Percentiles rank a stretch among this genome's conserved stretches.
Evolutionary conservation across 2,329 filamentous ascomycete genomes (phyloP).

Genomic region (Simplicillium sp.): DNA sequence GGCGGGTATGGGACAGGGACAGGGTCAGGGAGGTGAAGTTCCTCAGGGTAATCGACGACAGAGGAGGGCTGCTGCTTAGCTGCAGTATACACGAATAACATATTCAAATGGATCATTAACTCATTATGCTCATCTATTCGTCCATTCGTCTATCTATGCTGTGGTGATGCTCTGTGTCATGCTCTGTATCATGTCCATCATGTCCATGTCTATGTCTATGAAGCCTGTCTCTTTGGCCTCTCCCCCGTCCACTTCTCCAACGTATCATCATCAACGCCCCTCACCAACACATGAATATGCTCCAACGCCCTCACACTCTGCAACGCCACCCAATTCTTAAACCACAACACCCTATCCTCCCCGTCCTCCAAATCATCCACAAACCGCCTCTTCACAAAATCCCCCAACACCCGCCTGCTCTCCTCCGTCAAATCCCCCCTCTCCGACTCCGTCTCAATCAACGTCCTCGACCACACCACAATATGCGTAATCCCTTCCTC

Average conservation of each 20-base stretch:
- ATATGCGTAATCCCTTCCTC: conserved; percentile 61
- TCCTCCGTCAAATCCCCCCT: conserved; percentile 65
- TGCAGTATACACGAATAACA: no score
- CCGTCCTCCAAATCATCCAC: conserved; percentile 43
- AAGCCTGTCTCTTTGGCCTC: conserved; percentile 25
- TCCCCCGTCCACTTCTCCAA: conserved; percentile 45
- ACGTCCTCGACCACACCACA: conserved; percentile 85
- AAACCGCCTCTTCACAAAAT: conserved; percentile 65
- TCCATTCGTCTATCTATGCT: no score
- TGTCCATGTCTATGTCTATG: conserved; percentile 2
- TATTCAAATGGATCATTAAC: neutral
- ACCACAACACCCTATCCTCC: conserved; percentile 61
- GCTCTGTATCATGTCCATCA: no score
- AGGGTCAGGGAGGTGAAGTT: conserved; percentile 18
- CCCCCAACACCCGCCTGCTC: conserved; percentile 53
- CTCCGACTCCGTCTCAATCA: conserved; percentile 59
- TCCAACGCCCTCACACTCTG: conserved; percentile 84
- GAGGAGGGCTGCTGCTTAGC: conserved; percentile 38
- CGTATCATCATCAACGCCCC: conserved; percentile 39
- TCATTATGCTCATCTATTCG: no score
- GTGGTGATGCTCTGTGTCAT: no score
- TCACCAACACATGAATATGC: conserved; percentile 74
- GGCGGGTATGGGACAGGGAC: conserved; percentile 33
- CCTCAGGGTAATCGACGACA: conserved; percentile 42
- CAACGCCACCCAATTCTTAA: conserved; percentile 85